Conservation (phyloP, 768 basidiomycete species). For the Psilocybe azurescens region DNA sequence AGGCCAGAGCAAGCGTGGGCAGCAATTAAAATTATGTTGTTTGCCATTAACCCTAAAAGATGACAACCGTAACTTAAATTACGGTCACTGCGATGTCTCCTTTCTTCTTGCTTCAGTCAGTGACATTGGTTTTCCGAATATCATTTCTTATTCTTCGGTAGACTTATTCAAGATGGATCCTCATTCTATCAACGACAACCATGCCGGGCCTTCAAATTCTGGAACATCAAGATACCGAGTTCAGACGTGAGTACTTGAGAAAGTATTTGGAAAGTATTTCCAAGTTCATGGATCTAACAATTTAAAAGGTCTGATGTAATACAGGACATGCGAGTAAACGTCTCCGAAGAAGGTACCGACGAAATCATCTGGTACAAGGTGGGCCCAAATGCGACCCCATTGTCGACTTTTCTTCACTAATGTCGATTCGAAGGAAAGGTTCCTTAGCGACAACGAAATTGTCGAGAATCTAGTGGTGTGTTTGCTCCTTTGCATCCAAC, state of each 20-base stretch:
- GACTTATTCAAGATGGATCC: conserved; percentile 10
- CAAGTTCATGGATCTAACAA: not conserved
- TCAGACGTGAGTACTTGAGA: conserved; percentile 32
- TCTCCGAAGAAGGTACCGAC: conserved; percentile 60
- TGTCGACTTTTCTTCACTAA: conserved; percentile 5
- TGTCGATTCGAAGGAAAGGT: conserved; percentile 62
- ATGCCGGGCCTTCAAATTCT: conserved; percentile 23
- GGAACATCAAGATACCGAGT: conserved; percentile 31
- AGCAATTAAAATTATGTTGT: too few species aligned
- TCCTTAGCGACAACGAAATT: conserved; percentile 75
- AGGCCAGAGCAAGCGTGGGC: too few species aligned
- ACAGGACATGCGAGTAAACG: conserved; percentile 68
- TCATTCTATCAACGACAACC: not conserved
- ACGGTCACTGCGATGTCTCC: too few species aligned
- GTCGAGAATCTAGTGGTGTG: conserved; percentile 75
- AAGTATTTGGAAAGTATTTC: too few species aligned
- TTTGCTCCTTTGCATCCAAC: not conserved
- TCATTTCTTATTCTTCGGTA: too few species aligned
- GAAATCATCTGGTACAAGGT: conserved; percentile 80
- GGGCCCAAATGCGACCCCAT: conserved; percentile 16
- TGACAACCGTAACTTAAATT: too few species aligned
- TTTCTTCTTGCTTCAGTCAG: too few species aligned
- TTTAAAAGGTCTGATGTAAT: conserved; percentile 73
- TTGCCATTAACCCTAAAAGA: too few species aligned
- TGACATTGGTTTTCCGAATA: too few species aligned